A percentile compares a stretch with the other conserved stretches of the same genome.
Conservation (phyloP, 176 grass and related monocot genomes). For the Phragmites australis region DNA sequence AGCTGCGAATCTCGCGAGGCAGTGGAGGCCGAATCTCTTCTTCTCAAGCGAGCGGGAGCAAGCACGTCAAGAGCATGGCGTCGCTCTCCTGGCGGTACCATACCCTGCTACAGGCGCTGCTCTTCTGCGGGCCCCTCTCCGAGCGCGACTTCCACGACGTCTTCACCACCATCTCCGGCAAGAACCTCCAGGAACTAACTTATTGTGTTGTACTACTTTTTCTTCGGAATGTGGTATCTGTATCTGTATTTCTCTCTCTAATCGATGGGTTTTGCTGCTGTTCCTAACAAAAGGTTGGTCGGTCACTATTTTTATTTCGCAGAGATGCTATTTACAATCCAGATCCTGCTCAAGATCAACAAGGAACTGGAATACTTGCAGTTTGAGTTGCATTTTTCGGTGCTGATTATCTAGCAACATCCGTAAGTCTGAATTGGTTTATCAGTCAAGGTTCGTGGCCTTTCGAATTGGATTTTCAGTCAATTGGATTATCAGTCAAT, state of each 20-base stretch:
- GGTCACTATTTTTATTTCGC: neutral
- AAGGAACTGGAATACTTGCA: conserved; percentile 69
- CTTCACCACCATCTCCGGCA: conserved; percentile 58
- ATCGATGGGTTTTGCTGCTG: too few relatives aligned
- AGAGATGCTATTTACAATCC: neutral
- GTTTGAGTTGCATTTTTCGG: conserved; percentile 79
- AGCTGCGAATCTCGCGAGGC: too few relatives aligned
- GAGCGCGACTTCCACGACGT: conserved; percentile 59
- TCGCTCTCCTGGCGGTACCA: conserved; percentile 64
- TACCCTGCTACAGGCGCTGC: conserved; percentile 69
- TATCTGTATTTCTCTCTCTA: neutral
- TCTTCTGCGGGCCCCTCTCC: conserved; percentile 57
- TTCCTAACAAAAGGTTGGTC: neutral
- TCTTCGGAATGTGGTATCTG: neutral
- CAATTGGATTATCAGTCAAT: too few relatives aligned
- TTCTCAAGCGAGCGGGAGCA: too few relatives aligned
- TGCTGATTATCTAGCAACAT: too few relatives aligned
- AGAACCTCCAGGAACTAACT: conserved; percentile 10
- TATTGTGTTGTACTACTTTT: neutral
- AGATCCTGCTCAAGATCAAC: conserved; percentile 57
- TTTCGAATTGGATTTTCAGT: too few relatives aligned
- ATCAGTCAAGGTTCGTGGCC: too few relatives aligned
- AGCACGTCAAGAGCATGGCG: conserved; percentile 29
- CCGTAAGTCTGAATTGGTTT: too few relatives aligned
- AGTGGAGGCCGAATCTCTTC: too few relatives aligned